Percentiles rank a stretch among this genome's conserved stretches.
Conservation (phyloP, 345 rosid species). For the Reutealis trisperma region DNA sequence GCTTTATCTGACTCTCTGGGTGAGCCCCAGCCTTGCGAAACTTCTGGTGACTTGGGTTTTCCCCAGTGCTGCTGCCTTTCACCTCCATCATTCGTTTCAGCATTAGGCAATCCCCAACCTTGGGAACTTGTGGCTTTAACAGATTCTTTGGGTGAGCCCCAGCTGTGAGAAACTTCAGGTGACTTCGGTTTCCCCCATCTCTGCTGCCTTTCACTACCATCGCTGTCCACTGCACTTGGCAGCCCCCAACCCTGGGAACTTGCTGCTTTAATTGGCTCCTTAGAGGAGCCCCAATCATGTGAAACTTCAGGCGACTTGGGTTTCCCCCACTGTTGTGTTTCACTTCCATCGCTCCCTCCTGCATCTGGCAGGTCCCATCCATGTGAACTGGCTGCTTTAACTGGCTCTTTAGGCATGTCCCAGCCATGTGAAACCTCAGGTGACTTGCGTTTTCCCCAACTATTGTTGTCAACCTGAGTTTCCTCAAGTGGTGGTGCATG, state of each 20-base stretch:
- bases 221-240: not conserved
- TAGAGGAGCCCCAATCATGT: constrained; percentile 4
- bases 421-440: not conserved
- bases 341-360: not conserved
- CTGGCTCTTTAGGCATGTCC: not conserved
- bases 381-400: not conserved
- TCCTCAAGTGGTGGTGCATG: too few relatives aligned
- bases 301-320: constrained; percentile 25
- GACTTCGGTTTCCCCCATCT: constrained; percentile 15
- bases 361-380: not conserved
- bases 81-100: not conserved
- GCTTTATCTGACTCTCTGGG: constrained; percentile 37
- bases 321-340: constrained; percentile 14
- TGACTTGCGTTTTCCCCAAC: not conserved
- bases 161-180: constrained; percentile 29
- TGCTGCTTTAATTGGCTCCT: not conserved
- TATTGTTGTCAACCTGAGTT: not conserved
- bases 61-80: constrained; percentile 4
- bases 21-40: constrained; percentile 40
- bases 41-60: constrained; percentile 26
- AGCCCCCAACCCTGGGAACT: constrained; percentile 13
- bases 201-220: not conserved
- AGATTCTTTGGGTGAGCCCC: constrained; percentile 43
- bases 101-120: constrained; percentile 7
- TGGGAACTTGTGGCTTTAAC: constrained; percentile 16